phyloP scores from a whole-genome alignment of 306 rosid species.

The Sicyos edulis region DNA sequence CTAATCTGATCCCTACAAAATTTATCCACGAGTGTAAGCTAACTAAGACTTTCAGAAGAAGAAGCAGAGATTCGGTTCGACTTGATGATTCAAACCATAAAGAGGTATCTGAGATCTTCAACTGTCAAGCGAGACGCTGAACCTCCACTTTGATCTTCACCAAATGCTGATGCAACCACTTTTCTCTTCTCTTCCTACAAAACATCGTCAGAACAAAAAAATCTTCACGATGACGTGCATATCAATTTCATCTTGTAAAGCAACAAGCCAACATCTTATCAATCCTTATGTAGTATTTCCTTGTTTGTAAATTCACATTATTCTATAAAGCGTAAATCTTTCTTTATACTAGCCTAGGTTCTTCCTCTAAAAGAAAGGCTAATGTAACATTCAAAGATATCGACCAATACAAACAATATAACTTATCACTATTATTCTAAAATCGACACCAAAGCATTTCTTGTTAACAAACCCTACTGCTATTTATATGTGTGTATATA shows the following conservation, averaged over 20 bases:
- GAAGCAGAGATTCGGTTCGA: not conserved
- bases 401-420: too few relatives aligned
- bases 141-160: slow-evolving; percentile 79
- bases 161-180: slow-evolving; percentile 98
- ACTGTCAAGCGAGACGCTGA: slow-evolving; percentile 73
- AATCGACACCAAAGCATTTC: too few relatives aligned
- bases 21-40: not conserved
- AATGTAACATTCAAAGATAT: too few relatives aligned
- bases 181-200: slow-evolving; percentile 88
- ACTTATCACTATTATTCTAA: too few relatives aligned
- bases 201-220: slow-evolving; percentile 16
- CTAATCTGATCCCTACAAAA: slow-evolving; percentile 19
- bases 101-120: slow-evolving; percentile 90
- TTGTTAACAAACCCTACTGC: too few relatives aligned
- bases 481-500: too few relatives aligned
- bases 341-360: too few relatives aligned
- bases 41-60: slow-evolving; percentile 20
- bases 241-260: not conserved
- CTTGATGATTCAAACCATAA: slow-evolving; percentile 55
- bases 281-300: not conserved
- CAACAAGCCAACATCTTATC: not conserved
- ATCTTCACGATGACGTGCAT: slow-evolving; percentile 1
- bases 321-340: too few relatives aligned
- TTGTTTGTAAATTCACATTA: too few relatives aligned
- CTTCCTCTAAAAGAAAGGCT: too few relatives aligned